A percentile compares a stretch with the other conserved stretches of the same genome.
Conservation (phyloP, 2,329 filamentous ascomycete genomes). For the Verticillium nonalfalfae region DNA sequence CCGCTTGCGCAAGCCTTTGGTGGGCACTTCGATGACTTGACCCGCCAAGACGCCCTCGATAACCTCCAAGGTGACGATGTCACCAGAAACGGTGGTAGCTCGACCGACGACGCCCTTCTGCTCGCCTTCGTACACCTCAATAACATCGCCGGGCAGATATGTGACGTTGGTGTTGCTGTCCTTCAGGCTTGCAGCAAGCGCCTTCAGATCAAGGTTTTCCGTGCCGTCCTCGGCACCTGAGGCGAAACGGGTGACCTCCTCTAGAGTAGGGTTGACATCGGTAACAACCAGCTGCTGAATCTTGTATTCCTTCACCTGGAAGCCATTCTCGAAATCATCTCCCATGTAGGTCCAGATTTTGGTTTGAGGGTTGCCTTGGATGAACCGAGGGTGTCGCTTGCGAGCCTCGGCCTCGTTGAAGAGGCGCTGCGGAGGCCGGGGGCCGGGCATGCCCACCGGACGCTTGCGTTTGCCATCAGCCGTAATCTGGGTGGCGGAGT, state of each 20-base stretch:
- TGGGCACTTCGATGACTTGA: slow-evolving; percentile 85
- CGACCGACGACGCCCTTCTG: slow-evolving; percentile 87
- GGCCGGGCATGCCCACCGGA: slow-evolving; percentile 46
- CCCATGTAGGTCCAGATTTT: slow-evolving; percentile 81
- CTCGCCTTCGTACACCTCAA: slow-evolving; percentile 93
- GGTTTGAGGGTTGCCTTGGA: slow-evolving; percentile 64
- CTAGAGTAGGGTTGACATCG: slow-evolving; percentile 86
- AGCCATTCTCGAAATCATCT: slow-evolving; percentile 88
- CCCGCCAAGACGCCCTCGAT: slow-evolving; percentile 76
- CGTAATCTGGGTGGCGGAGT: slow-evolving; percentile 39
- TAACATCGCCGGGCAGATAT: slow-evolving; percentile 89
- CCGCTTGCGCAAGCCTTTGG: slow-evolving; percentile 85
- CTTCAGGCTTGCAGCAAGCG: slow-evolving; percentile 84
- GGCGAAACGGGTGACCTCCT: slow-evolving; percentile 93
- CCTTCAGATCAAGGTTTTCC: slow-evolving; percentile 87
- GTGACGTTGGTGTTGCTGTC: slow-evolving; percentile 73
- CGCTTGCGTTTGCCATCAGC: slow-evolving; percentile 77
- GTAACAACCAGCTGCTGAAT: slow-evolving; percentile 80
- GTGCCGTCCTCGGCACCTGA: slow-evolving; percentile 85
- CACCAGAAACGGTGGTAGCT: slow-evolving; percentile 77
- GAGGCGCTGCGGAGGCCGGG: slow-evolving; percentile 76
- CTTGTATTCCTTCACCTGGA: slow-evolving; percentile 89
- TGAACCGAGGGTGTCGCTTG: slow-evolving; percentile 67
- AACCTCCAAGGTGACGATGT: slow-evolving; percentile 86
- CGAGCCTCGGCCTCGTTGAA: slow-evolving; percentile 92